phyloP scores from a whole-genome alignment of 768 basidiomycete genomes.

The Lepiota brunneoincarnata region DNA sequence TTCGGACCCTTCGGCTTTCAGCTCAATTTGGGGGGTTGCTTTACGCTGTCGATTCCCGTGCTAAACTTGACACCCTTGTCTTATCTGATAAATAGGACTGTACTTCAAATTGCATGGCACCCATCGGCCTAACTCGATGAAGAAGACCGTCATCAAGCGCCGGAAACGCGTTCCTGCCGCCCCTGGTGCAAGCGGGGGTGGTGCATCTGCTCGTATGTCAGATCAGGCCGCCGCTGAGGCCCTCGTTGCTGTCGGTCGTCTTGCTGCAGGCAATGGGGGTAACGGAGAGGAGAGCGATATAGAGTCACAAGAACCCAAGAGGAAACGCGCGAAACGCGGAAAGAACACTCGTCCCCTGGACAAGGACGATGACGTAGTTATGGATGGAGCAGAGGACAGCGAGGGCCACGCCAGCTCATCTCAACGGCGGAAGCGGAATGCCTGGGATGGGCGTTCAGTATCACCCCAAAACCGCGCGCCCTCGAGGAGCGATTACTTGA shows the following conservation, averaged over 20 bases:
- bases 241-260: conserved; percentile 77
- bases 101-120: conserved; percentile 99
- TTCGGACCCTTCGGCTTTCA: no score
- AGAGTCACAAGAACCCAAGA: conserved; percentile 50
- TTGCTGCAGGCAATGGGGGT: conserved; percentile 28
- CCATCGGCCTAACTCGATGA: conserved; percentile 97
- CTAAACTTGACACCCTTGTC: background rate
- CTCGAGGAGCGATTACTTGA: conserved; percentile 21
- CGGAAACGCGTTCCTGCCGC: conserved; percentile 97
- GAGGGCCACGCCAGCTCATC: conserved; percentile 20
- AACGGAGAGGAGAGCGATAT: conserved; percentile 42
- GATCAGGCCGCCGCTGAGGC: conserved; percentile 91
- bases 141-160: conserved; percentile 98
- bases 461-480: conserved; percentile 34
- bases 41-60: background rate
- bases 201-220: conserved; percentile 43
- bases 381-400: conserved; percentile 39
- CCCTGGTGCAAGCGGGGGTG: conserved; percentile 37
- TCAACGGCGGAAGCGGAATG: conserved; percentile 19
- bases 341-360: conserved; percentile 19
- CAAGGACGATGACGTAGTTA: conserved; percentile 45
- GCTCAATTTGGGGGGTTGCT: no score
- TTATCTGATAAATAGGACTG: conserved; percentile 56
- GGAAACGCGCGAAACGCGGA: conserved; percentile 52
- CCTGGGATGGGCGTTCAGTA: conserved; percentile 24